Base-by-base conservation (phyloP, 2,329 filamentous ascomycete genomes). In the Penicillium sp. region DNA sequence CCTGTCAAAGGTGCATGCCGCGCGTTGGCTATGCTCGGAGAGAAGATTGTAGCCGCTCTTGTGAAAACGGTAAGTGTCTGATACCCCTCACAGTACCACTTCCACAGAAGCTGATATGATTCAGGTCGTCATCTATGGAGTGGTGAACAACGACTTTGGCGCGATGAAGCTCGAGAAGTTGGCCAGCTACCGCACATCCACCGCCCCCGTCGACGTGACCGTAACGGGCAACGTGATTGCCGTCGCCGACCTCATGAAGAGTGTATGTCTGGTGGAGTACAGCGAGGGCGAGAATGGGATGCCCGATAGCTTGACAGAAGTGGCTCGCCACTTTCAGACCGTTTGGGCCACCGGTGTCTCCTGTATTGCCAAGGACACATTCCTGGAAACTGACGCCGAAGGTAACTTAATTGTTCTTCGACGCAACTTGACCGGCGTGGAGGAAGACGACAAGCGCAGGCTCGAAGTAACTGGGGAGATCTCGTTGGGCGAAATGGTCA, bases 161-260 rank as follows among this genome's bases (percentile, higher is more conserved):
- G 54, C 64, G 41, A 63, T 76, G 46, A 75, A 75, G 39, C 75
- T 97, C 9, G 75, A 77, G 43, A 91, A 87, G 65, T 64, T 85
- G 13, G 86, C 87, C 1, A 81, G 82, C 2, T 95, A 89, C 67
- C 81, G 89, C 12, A 86, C 88, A 2, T 82, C 88, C 2, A 94
- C 89, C 0, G 87, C 87, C 29, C 90, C 93, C 0, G 81, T 95
- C 15, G 87, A 91, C 57, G 67, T 97, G 6, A 81, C 84, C 9
- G 78, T 96, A 13, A 80, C 81, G 1, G 85, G 79, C 1, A 83
- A 84, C 57, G 76, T 80, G 22, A 90, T 98, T 54, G 88, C 87
- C 0, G 83, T 97, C 8, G 87, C 85, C 0, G 93, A 98, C 63
- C 73, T 98, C 40, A 96, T 95, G 87, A 96, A 97, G 71, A 95